Evolutionary conservation across 768 basidiomycete genomes (phyloP), one percentile per base, ranked within the genome.

Genomic region (Suillus alpinus): DNA sequence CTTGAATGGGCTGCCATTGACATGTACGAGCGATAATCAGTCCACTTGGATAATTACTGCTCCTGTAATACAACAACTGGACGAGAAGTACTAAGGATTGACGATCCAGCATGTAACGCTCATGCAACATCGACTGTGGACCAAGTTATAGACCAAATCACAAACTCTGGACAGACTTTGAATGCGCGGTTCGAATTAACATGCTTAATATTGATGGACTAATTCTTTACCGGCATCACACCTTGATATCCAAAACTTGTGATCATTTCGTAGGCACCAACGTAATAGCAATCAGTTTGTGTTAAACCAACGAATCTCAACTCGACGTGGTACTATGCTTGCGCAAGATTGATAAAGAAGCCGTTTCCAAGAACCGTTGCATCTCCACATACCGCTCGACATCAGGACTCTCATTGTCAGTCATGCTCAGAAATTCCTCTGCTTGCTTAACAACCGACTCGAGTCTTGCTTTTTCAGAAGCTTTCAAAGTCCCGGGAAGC

Each of bases 401-500:
- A 31, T n/a, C 16, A 14, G 47, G 47, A 31, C 47, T 31, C 49
- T 50, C 18, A 18, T 18, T 18, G 18, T 50, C 31, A 32, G 31
- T 3, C 31, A 29, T 50, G 10, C 18, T n/a, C 9, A 50, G 18
- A 32, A 50, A n/a, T 32, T 32, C 49, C 10, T n/a, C 49, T 18
- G 91, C 75, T 56, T 94, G 93, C 71, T 91, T 86, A 74, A 95
- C 87, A 43, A 89, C 84, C 59, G 79, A 65, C 80, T 94, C 86
- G 64, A 95, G 86, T 75, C 91, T 91, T 65, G 81, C 67, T 83
- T 94, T 94, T 84, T 95, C 94, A 29, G 80, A 85, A 14, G 89
- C 67, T 2, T 96, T 91, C 72, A 97, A 89, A 78, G 95, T 95
- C 81, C 81, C 83, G 44, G 91, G 83, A 59, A 96, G 85, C 75